A percentile compares a stretch with the other conserved stretches of the same genome.
phyloP scores from a whole-genome alignment of 192 early-diverging fungal species.

The Helicostylum pulchrum region DNA sequence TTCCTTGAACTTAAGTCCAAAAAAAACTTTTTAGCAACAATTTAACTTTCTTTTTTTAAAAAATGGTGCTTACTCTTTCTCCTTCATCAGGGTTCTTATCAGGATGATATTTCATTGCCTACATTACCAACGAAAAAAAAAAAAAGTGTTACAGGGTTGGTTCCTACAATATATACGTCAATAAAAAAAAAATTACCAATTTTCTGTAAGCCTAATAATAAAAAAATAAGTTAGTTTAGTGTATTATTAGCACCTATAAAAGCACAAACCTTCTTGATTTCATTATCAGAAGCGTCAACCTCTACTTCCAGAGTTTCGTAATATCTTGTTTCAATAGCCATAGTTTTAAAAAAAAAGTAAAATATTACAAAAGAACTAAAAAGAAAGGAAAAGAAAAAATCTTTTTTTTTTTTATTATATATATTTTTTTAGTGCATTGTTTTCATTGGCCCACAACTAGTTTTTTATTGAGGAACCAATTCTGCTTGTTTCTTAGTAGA shows the following conservation, averaged over 20 bases:
- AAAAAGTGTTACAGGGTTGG: not conserved
- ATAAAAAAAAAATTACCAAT: conserved; percentile 32
- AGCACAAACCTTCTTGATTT: conserved; percentile 39
- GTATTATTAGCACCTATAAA: not conserved
- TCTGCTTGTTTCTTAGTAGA: not conserved
- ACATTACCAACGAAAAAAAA: not conserved
- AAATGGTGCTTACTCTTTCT: conserved; percentile 27
- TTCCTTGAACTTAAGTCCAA: conserved; percentile 76
- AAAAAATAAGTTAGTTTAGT: not conserved
- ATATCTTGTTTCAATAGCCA: conserved; percentile 32
- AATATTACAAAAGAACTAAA: not conserved
- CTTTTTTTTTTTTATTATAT: not conserved
- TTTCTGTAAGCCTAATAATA: conserved; percentile 53
- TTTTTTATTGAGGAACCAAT: not conserved
- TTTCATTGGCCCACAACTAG: not conserved
- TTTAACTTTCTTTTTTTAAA: not conserved
- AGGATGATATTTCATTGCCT: conserved; percentile 75
- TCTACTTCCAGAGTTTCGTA: conserved; percentile 38
- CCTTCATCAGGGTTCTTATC: conserved; percentile 70
- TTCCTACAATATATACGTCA: not conserved
- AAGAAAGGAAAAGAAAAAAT: not conserved
- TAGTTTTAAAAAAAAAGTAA: conserved; percentile 8
- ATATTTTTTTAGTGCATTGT: not conserved
- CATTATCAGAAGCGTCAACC: conserved; percentile 52
- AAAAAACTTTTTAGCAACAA: not conserved